Base-by-base conservation (phyloP, 78 protist species). In the Blattamonas nauphoetae region DNA sequence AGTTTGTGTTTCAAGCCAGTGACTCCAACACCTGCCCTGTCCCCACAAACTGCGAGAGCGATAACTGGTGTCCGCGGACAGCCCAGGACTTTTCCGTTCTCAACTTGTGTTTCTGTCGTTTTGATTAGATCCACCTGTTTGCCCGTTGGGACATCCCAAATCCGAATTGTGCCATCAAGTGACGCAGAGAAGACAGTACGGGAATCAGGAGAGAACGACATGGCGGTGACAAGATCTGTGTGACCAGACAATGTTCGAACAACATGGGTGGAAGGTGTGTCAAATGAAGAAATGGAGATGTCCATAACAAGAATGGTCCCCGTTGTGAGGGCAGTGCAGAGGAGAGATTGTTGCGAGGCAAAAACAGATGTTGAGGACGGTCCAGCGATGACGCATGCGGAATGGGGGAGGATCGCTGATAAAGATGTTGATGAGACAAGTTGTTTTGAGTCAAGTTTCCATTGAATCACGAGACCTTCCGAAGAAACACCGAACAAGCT, bases 101-200 rank as follows among this genome's bases (percentile, higher is more conserved):
- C 11, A 29, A 21, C 38, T 21, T 55, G 71, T 55, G 71, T 11
- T 21, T 29, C 21, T 29, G 21, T 11, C 21, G 71, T 11, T 11
- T 55, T 11, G 21, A 55, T 55, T 11, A 55, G 71, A 21, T 21
- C 71, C 71, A 55, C 71, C 11, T 21, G 21, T 55, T 21, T 55
- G 11, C 71, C 71, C 11, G 71, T 55, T 55, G 71, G 71, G 71
- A 55, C 21, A 41, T 86, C 88, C 88, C 88, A 86, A 3, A 86
- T 35, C 29, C 71, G 3, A 5, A 86, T 86, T 21, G 88, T 86
- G 33, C 71, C 41, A 41, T 86, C 88, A 5, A 86, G 84, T 35
- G 87, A 78, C 33, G 88, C 78, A 38, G 88, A 55, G 33, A 86
- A 3, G 11, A 86, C 11, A 79, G 41, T 78, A 29, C 71, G 71